Evolutionary conservation across 2,329 filamentous ascomycete genomes (phyloP).

Genomic region (Tolypocladium pustulatum): DNA sequence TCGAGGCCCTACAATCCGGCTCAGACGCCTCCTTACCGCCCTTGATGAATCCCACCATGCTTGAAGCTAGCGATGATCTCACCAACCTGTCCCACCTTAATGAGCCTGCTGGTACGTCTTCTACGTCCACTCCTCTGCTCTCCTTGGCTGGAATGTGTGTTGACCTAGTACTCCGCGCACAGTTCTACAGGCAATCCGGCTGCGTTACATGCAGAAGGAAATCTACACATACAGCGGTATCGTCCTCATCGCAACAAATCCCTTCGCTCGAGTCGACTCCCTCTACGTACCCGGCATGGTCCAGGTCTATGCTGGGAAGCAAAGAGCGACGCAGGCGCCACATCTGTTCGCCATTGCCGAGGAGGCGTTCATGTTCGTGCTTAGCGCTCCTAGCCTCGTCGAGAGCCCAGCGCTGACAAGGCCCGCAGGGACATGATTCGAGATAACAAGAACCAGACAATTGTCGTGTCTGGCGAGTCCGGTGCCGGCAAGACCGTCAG

Average conservation of each 20-base stretch:
- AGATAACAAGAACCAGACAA: slow-evolving; percentile 91
- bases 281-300: slow-evolving; percentile 99
- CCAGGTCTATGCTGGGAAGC: slow-evolving; percentile 97
- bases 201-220: slow-evolving; percentile 96
- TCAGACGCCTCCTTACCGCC: slow-evolving; percentile 75
- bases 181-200: slow-evolving; percentile 95
- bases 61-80: slow-evolving; percentile 96
- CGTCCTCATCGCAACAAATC: slow-evolving; percentile 95
- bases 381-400: neutral
- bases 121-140: neutral
- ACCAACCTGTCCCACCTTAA: slow-evolving; percentile 97
- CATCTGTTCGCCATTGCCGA: slow-evolving; percentile 98
- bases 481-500: slow-evolving; percentile 98
- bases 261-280: slow-evolving; percentile 93
- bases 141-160: slow-evolving; percentile 2
- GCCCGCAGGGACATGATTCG: slow-evolving; percentile 79
- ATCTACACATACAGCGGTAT: slow-evolving; percentile 99
- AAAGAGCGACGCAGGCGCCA: slow-evolving; percentile 90
- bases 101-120: slow-evolving; percentile 74
- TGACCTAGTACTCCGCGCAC: slow-evolving; percentile 13
- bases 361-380: slow-evolving; percentile 84
- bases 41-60: slow-evolving; percentile 94
- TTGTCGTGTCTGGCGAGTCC: slow-evolving; percentile 98
- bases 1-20: slow-evolving; percentile 65
- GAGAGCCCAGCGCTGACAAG: slow-evolving; percentile 22